phyloP scores from a whole-genome alignment of 192 early-diverging fungal genomes.

The Coemansia sp. region DNA sequence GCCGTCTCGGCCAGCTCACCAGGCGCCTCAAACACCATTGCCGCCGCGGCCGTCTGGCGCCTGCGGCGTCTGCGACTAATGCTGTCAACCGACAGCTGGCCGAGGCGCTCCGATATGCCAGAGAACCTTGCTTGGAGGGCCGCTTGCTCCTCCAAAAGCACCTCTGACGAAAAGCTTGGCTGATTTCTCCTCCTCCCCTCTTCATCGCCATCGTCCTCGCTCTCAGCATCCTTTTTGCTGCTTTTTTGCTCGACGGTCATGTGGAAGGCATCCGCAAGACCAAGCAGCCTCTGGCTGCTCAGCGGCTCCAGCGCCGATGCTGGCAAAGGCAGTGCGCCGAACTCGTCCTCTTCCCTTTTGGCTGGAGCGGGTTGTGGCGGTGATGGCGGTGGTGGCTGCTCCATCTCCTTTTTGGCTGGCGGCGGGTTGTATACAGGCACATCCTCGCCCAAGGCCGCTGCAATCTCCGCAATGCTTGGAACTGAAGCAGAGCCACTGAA shows the following conservation, averaged over 20 bases:
- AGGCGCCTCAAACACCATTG: not conserved
- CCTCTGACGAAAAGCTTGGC: conserved; percentile 7
- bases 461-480: conserved; percentile 35
- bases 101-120: conserved; percentile 4
- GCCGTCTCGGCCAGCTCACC: not conserved
- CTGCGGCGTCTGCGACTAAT: not conserved
- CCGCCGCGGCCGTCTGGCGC: not conserved
- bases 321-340: conserved; percentile 10
- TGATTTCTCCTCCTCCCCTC: not conserved
- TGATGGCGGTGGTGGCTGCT: not conserved
- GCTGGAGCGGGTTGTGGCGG: no score
- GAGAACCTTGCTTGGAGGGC: conserved; percentile 36
- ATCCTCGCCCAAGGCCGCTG: conserved; percentile 49
- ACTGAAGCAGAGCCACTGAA: conserved; percentile 11
- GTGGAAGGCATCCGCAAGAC: conserved; percentile 32
- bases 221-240: conserved; percentile 14
- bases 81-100: not conserved
- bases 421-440: conserved; percentile 13
- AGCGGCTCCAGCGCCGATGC: conserved; percentile 3
- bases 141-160: conserved; percentile 46
- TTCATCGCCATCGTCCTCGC: not conserved
- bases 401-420: not conserved
- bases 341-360: conserved; percentile 4
- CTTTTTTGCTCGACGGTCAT: not conserved
- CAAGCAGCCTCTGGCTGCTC: conserved; percentile 22